Evolutionary conservation across 305 asterid genomes (phyloP).

Genomic region (Andrographis paniculata): DNA sequence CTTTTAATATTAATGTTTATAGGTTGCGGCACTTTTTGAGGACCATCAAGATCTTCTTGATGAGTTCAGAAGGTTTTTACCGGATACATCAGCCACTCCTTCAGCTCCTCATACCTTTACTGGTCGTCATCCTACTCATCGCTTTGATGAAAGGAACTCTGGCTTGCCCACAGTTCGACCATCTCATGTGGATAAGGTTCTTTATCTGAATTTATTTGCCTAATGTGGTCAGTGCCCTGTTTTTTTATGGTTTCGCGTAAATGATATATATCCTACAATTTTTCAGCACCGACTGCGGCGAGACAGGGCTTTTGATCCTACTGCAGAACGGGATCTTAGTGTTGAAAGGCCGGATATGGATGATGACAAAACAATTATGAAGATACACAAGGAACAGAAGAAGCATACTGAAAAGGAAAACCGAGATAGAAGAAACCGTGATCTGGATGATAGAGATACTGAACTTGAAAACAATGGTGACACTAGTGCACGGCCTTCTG

Average conservation of each 20-base stretch:
- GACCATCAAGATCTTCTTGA: conserved; percentile 90
- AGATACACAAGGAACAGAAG: conserved; percentile 79
- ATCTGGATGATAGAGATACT: conserved; percentile 66
- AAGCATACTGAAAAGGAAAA: conserved; percentile 71
- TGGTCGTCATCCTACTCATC: conserved; percentile 50
- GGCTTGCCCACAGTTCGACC: conserved; percentile 53
- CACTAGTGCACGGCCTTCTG: conserved; percentile 51
- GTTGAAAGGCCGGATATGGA: conserved; percentile 79
- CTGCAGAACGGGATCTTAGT: conserved; percentile 63
- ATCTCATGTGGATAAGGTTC: conserved; percentile 65
- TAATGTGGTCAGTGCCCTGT: conserved; percentile 10
- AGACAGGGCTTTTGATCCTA: conserved; percentile 61
- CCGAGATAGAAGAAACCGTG: conserved; percentile 67
- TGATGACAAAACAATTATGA: conserved; percentile 64
- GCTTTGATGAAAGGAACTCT: conserved; percentile 75
- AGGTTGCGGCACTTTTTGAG: conserved; percentile 84
- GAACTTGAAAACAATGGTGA: conserved; percentile 74
- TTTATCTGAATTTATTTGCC: conserved; percentile 11
- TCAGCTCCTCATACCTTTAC: conserved; percentile 52
- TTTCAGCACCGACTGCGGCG: conserved; percentile 58
- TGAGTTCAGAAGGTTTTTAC: conserved; percentile 90
- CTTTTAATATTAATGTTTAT: conserved; percentile 14
- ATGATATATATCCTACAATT: conserved; percentile 13
- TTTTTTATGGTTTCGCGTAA: conserved; percentile 7
- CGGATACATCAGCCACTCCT: conserved; percentile 65